phyloP scores from a whole-genome alignment of 345 rosid species.

The Dipteronia sinensis region DNA sequence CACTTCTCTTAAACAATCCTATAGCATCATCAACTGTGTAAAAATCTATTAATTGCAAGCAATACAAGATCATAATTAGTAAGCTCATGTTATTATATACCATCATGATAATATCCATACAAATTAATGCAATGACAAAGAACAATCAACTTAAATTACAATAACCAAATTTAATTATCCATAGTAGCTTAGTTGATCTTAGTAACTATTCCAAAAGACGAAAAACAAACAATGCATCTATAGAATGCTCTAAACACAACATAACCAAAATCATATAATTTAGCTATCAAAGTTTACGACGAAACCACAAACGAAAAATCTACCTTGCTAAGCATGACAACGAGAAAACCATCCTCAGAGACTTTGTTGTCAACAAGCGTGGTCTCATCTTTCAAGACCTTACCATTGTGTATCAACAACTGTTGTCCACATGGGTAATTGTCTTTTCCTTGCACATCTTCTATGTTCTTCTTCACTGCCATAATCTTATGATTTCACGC shows the following conservation, averaged over 20 bases:
- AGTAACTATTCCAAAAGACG: not conserved
- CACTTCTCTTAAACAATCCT: not conserved
- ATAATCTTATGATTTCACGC: constrained; percentile 48
- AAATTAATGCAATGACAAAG: not conserved
- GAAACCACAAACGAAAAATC: not conserved
- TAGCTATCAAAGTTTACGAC: too few relatives aligned
- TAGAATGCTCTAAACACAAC: not conserved
- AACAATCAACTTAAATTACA: not conserved
- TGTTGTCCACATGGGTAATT: constrained; percentile 97
- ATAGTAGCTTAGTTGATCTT: not conserved
- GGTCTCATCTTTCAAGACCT: constrained; percentile 97
- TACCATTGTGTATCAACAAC: constrained; percentile 91
- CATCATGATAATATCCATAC: not conserved
- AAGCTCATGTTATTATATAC: not conserved
- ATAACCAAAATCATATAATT: not conserved
- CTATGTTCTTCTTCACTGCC: constrained; percentile 98
- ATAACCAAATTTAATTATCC: not conserved
- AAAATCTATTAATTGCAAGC: not conserved
- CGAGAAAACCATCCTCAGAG: constrained; percentile 92
- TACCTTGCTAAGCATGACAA: constrained; percentile 99
- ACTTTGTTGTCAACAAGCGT: constrained; percentile 80
- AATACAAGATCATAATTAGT: not conserved
- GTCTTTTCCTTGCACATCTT: constrained; percentile 92
- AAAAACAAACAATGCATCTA: not conserved
- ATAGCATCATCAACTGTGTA: not conserved